Evolutionary conservation across 495 filamentous ascomycete species (phyloP), one percentile per base, ranked within the genome.

Genomic region (Trichoderma virens): DNA sequence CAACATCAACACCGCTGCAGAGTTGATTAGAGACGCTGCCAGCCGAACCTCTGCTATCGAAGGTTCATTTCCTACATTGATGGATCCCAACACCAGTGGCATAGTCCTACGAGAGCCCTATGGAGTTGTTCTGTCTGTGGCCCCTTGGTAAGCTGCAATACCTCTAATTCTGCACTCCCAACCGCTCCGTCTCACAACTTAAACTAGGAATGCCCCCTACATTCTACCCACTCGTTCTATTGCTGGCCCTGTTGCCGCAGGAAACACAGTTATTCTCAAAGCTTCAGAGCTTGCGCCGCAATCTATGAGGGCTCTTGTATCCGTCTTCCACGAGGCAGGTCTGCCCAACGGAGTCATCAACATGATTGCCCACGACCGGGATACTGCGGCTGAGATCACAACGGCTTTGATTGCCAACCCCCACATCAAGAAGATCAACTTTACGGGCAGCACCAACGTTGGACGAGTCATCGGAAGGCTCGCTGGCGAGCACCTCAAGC

Each of bases 31-130:
- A 67, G 90, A 94, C 71, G 82, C 92, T 7, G 90, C 90, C 3
- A 88, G 86, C 2, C 76, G 89, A 47, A 80, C 92, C 27, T 72
- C 75, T 7, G 74, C 76, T 5, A 75, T 94, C 11, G 76, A 83
- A 32, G 89, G 91, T 3, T 73, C 72, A 13, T 80, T 92, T 32
- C 89, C 90, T 0, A 76, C 78, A 11, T 76, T 82, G 8, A 68
- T 72, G 2, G 72, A 85, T 25, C 76, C 83, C n/a, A 82, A 82
- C 7, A 78, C 77, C 43, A 79, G 80, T n/a, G 88, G 88, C 0
- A 79, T 96, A 69, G 76, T 96, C n/a, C 75, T 85, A 60, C 89
- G 87, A 69, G 88, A 95, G 72, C 92, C 92, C 5, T 91, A 85
- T 67, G 92, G 92, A 23, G 91, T 94, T 30, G 75, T 93, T 2